These are phyloP conservation scores for Orbilia ellipsospora DNA, from an alignment of 2,329 filamentous ascomycete species.

Conservation along the genomic window DNA sequence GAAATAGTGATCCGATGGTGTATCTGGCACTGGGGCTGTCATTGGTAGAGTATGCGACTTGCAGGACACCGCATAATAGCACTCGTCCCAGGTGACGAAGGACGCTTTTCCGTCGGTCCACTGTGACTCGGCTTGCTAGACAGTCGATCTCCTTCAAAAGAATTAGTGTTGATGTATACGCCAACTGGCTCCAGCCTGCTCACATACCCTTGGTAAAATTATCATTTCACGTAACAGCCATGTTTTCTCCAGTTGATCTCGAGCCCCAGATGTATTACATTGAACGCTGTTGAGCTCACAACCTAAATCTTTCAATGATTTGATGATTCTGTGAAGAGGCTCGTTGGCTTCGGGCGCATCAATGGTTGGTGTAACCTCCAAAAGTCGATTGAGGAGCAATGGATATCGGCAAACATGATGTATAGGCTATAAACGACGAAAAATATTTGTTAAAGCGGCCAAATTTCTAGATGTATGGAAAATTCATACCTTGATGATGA, in stretches of 20 bases:
- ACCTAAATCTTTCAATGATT: conserved; percentile 42
- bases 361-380: conserved; percentile 47
- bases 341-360: conserved; percentile 51
- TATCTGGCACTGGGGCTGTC: conserved; percentile 42
- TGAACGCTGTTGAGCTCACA: conserved; percentile 46
- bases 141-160: conserved; percentile 38
- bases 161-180: conserved; percentile 5
- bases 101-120: conserved; percentile 44
- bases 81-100: conserved; percentile 42
- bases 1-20: conserved; percentile 45
- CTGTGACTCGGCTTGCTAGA: conserved; percentile 35
- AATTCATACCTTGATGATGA: conserved; percentile 47
- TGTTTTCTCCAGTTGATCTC: conserved; percentile 49
- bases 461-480: not conserved
- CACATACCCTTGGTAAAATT: conserved; percentile 42
- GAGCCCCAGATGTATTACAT: conserved; percentile 39
- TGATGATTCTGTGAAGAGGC: conserved; percentile 49
- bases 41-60: conserved; percentile 46
- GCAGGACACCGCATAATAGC: conserved; percentile 43
- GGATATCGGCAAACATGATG: conserved; percentile 54
- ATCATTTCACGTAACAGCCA: conserved; percentile 52
- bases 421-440: conserved; percentile 26
- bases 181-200: not conserved
- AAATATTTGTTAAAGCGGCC: not conserved
- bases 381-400: conserved; percentile 40